phyloP scores from a whole-genome alignment of 129 eudicot genomes.

The Artemisia tridentata region DNA sequence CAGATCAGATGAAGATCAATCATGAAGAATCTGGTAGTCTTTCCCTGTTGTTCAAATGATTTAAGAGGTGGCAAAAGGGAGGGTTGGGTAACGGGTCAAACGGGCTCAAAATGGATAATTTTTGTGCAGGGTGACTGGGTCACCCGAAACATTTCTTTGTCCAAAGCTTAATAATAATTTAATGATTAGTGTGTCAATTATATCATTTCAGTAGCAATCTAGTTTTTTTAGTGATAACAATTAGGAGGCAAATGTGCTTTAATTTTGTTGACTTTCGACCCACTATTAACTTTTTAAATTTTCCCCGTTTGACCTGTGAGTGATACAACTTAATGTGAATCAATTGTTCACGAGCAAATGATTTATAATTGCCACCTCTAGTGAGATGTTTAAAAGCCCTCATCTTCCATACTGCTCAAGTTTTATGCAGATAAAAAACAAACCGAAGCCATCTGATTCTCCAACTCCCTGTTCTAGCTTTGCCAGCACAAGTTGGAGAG shows the following conservation, averaged over 20 bases:
- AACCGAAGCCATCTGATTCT: constrained; percentile 3
- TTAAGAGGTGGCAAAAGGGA: neutral
- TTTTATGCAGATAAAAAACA: constrained; percentile 29
- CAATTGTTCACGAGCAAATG: neutral
- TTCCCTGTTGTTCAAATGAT: constrained; percentile 11
- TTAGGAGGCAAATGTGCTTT: neutral
- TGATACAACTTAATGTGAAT: neutral
- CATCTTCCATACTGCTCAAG: constrained; percentile 7
- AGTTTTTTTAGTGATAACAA: neutral
- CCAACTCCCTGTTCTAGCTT: constrained; percentile 8
- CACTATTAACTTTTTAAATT: neutral
- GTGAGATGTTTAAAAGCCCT: constrained; percentile 12
- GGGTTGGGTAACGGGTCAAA: constrained; percentile 20
- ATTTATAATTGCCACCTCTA: neutral
- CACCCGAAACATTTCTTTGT: neutral
- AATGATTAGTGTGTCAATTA: neutral
- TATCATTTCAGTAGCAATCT: neutral
- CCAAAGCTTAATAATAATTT: neutral
- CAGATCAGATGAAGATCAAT: constrained; percentile 60
- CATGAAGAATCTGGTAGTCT: constrained; percentile 46
- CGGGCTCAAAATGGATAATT: neutral
- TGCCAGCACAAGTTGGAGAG: constrained; percentile 11
- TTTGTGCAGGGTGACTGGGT: neutral
- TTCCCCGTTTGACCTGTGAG: neutral
- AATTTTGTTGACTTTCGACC: neutral